Evolutionary conservation across 495 filamentous ascomycete species (phyloP).

Genomic region (Penicillium maclennaniae): DNA sequence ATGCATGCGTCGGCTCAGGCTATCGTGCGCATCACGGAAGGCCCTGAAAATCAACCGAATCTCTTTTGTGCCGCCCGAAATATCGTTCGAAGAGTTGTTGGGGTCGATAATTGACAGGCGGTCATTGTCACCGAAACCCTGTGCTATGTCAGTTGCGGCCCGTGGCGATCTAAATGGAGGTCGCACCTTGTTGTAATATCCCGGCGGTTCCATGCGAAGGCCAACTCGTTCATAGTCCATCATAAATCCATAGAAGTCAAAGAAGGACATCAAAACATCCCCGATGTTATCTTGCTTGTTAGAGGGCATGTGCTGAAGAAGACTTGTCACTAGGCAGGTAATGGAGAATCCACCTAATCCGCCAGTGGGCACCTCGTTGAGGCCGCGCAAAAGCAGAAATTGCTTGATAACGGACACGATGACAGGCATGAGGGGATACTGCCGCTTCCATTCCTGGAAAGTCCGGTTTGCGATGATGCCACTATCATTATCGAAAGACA

Average conservation of each 20-base stretch:
- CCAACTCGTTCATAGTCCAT: conserved; percentile 64
- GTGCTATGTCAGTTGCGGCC: not conserved
- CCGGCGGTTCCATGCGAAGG: conserved; percentile 70
- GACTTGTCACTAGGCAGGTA: conserved; percentile 84
- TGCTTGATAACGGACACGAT: conserved; percentile 88
- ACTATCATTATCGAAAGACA: conserved; percentile 89
- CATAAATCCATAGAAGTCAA: conserved; percentile 79
- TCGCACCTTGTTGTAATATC: conserved; percentile 69
- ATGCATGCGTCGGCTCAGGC: conserved; percentile 7
- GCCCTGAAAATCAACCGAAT: conserved; percentile 54
- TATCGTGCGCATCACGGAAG: conserved; percentile 60
- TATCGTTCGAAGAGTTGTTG: conserved; percentile 77
- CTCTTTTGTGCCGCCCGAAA: conserved; percentile 73
- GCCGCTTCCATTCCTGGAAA: conserved; percentile 69
- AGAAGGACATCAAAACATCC: conserved; percentile 75
- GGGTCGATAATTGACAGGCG: conserved; percentile 82
- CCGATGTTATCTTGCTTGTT: conserved; percentile 64
- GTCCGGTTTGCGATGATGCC: conserved; percentile 75
- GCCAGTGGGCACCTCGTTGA: conserved; percentile 86
- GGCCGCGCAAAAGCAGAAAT: conserved; percentile 77
- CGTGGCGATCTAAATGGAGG: not conserved
- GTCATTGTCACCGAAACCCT: conserved; percentile 34
- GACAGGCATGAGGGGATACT: conserved; percentile 78
- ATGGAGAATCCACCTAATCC: conserved; percentile 94
- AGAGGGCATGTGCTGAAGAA: conserved; percentile 74